Base-by-base conservation (phyloP, 176 grass and related monocot species). In the Oryza meridionalis region DNA sequence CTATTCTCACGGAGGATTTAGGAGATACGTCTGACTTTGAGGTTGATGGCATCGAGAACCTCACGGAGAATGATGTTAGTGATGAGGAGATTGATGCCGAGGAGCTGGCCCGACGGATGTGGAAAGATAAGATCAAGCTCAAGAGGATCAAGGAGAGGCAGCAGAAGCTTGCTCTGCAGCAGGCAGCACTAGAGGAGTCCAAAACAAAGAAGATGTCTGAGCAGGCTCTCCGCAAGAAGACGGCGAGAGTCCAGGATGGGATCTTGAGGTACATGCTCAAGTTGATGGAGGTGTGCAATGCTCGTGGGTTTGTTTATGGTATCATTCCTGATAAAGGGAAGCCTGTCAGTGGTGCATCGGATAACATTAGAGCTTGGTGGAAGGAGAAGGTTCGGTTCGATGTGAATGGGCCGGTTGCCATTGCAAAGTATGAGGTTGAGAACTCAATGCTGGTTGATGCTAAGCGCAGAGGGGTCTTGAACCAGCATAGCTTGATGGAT, bases 221-320 rank as follows among this genome's bases (percentile, higher is more conserved):
- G 59, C 89, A 92, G 53, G 91, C 96, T 7, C 85, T 90, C n/a
- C 81, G 93, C 35, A 98, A 98, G 86, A 95, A 90, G 82, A 93
- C 88, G 85, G 83, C 93, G 0, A 91, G 96, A 85, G 96, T 89
- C 4, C 96, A 98, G 51, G 89, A 95, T 84, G 96, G 96, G 67
- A 95, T 98, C 66, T 65, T 98, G 42, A 98, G 92, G 82, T 95
- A 98, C 82, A 98, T 98, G 96, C 77, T 98, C 63, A 98, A 95
- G 80, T 67, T 98, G 75, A 79, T 90, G 88, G 84, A 90, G 50
- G 84, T 86, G 22, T 86, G 84, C 79, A 83, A 90, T 68, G 88
- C 88, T 0, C 88, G 49, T 3, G 88, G 84, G 11, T 90, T 90
- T 61, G 84, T 86, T 38, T 90, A 82, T 0, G 88, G 84, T 61